Conservation (phyloP, 257 asterid species). For the Gentiana macrophylla region DNA sequence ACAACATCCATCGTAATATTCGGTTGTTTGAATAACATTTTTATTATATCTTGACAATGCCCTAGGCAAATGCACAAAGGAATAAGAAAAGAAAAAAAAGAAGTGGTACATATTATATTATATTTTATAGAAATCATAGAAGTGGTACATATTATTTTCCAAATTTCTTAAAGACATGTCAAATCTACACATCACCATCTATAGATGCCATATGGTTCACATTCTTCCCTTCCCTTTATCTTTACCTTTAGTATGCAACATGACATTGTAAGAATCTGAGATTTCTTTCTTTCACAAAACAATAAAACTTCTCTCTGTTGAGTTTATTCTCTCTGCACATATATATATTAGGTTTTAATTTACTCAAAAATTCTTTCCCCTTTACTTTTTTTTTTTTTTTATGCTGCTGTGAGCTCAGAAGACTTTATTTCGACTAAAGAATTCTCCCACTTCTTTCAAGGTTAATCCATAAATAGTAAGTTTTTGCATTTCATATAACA, state of each 20-base stretch:
- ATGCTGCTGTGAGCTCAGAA: conserved; percentile 7
- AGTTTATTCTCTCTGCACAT: conserved; percentile 11
- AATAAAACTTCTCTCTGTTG: conserved; percentile 8
- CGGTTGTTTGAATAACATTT: too few relatives aligned
- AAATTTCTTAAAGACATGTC: conserved; percentile 6
- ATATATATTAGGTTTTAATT: conserved; percentile 11
- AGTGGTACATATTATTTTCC: background rate
- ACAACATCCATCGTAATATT: too few relatives aligned
- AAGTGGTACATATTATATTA: too few relatives aligned
- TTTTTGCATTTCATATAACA: conserved; percentile 8
- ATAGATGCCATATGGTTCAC: conserved; percentile 37
- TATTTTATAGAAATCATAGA: too few relatives aligned
- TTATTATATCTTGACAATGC: too few relatives aligned
- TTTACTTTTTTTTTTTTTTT: background rate
- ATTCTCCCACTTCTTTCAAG: conserved; percentile 5
- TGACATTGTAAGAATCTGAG: conserved; percentile 37
- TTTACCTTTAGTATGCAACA: conserved; percentile 26
- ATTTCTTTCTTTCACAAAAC: conserved; percentile 24
- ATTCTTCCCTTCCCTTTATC: conserved; percentile 35
- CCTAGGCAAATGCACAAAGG: too few relatives aligned
- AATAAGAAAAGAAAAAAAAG: too few relatives aligned
- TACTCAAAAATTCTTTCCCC: conserved; percentile 3
- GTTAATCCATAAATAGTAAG: background rate
- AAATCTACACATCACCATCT: conserved; percentile 17
- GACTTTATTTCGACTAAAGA: background rate